These are phyloP conservation scores for Eragrostis tef DNA, from an alignment of 202 grass and related monocot genomes.

Conservation along the genomic window DNA sequence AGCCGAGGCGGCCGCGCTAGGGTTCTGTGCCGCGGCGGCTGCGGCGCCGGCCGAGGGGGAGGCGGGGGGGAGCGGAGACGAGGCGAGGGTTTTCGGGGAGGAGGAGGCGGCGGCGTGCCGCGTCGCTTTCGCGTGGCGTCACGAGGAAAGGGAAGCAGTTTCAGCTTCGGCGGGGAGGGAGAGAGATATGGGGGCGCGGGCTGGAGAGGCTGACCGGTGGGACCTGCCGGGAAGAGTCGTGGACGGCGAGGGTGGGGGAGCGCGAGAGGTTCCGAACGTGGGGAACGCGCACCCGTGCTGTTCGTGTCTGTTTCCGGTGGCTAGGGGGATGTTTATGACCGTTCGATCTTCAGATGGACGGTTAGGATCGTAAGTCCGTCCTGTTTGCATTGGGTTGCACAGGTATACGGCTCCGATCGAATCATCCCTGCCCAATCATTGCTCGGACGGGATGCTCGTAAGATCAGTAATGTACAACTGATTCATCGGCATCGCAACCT, in stretches of 20 bases:
- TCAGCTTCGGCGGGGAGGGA: background rate
- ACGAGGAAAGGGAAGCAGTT: background rate
- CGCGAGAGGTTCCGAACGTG: conserved; percentile 11
- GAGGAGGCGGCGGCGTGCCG: conserved; percentile 28
- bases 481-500: background rate
- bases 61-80: background rate
- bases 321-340: background rate
- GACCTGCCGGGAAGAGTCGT: background rate
- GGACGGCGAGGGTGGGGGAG: background rate
- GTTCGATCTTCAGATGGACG: background rate
- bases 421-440: background rate
- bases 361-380: background rate
- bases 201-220: conserved; percentile 28
- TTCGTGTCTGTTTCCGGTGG: background rate
- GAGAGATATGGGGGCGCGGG: background rate
- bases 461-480: background rate
- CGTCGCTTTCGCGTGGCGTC: conserved; percentile 34
- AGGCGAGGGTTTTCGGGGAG: conserved; percentile 22
- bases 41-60: background rate
- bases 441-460: no score
- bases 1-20: conserved; percentile 13
- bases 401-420: background rate
- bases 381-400: background rate
- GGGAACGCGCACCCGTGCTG: background rate
- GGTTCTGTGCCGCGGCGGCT: conserved; percentile 33